Percentiles rank a stretch among this genome's conserved stretches.
phyloP scores from a whole-genome alignment of 805 yeast species.

The Peterozyma xylosa region DNA sequence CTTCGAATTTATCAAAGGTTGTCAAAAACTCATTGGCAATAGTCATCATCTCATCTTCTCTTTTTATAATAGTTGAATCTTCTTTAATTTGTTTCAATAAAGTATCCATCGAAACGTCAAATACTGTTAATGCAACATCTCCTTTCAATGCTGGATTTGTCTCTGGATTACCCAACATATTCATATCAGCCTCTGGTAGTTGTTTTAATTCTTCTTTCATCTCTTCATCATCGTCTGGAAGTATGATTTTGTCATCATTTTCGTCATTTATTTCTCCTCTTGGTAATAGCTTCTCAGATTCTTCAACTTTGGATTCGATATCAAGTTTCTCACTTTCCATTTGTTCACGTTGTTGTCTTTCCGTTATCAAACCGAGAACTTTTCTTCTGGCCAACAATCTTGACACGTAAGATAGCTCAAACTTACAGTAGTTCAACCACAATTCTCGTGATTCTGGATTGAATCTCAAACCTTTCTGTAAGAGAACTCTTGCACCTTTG shows the following conservation, averaged over 20 bases:
- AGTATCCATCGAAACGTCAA: slow-evolving; percentile 56
- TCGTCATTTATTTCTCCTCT: slow-evolving; percentile 21
- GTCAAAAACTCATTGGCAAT: slow-evolving; percentile 35
- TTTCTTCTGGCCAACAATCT: slow-evolving; percentile 78
- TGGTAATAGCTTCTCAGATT: slow-evolving; percentile 2
- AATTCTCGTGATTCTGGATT: slow-evolving; percentile 64
- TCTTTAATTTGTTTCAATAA: slow-evolving; percentile 23
- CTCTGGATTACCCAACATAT: slow-evolving; percentile 79
- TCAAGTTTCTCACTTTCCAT: slow-evolving; percentile 37
- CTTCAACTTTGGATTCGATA: slow-evolving; percentile 19
- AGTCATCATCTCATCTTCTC: slow-evolving; percentile 32
- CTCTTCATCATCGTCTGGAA: slow-evolving; percentile 44
- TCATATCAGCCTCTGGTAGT: slow-evolving; percentile 82
- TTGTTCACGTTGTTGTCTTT: slow-evolving; percentile 54
- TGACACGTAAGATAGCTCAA: slow-evolving; percentile 81
- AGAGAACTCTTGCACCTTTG: slow-evolving; percentile 77
- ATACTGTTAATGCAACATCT: slow-evolving; percentile 62
- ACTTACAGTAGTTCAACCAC: slow-evolving; percentile 82
- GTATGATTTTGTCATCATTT: slow-evolving; percentile 30
- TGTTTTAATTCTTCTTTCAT: slow-evolving; percentile 57
- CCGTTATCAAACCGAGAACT: slow-evolving; percentile 71
- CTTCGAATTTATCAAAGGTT: slow-evolving; percentile 63
- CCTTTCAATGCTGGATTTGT: slow-evolving; percentile 75
- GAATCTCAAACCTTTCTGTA: slow-evolving; percentile 80
- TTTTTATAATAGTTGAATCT: slow-evolving; percentile 16